Evolutionary conservation across 169 alveolate genomes (phyloP), one percentile per base, ranked within the genome.

Genomic region (Babesia microti): DNA sequence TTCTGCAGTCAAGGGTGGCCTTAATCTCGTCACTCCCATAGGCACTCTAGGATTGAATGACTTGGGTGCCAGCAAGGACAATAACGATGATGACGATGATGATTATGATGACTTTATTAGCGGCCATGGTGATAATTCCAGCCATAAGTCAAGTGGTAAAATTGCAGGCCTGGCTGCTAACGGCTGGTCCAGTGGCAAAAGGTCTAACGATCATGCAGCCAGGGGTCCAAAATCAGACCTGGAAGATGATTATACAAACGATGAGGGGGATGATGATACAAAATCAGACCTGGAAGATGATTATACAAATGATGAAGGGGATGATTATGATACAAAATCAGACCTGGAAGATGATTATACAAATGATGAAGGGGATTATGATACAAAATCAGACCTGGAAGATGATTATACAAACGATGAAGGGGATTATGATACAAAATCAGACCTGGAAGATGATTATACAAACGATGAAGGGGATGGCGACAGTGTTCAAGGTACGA

Each of bases 31-130:
- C n/a, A n/a, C n/a, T n/a, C n/a, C n/a, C n/a, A n/a, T n/a, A n/a
- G n/a, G n/a, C n/a, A n/a, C n/a, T n/a, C n/a, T n/a, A n/a, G n/a
- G n/a, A n/a, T n/a, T 6, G 0, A 3, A 18, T 26, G 53, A 28
- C 4, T 15, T 9, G 15, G 18, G 3, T 1, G 17, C 11, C 1
- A n/a, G 0, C 1, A n/a, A 1, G 5, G 30, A 14, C 4, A 30
- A 47, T 2, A 18, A 14, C n/a, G 46, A 12, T 23, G 48, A 33
- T 4, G 58, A 15, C 1, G 46, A 29, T 12, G 46, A 47, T 18
- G 46, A 0, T 14, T 24, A 1, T 0, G 43, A 1, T 44, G 24
- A 1, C 14, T 6, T 0, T 4, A 22, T 1, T 9, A 6, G 17
- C 6, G 12, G 9, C 21, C 2, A 1, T n/a, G 14, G 6, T 1